These are phyloP conservation scores for Hypoxylon fragiforme DNA, from an alignment of 495 filamentous ascomycete genomes.

Conservation along the genomic window DNA sequence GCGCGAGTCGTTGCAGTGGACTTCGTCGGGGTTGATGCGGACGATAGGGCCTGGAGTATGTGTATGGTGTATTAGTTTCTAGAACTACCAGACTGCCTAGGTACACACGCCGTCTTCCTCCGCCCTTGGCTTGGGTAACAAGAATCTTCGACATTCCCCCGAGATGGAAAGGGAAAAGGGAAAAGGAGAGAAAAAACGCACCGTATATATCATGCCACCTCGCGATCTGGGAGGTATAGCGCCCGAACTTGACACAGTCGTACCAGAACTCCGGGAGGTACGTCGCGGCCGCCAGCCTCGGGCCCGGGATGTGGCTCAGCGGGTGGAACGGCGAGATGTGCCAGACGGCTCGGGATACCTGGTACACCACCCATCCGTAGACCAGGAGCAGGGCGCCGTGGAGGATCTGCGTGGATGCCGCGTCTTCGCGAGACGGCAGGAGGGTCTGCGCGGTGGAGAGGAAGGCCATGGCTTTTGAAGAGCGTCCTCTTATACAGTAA, in stretches of 20 bases:
- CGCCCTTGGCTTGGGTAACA: too few relatives aligned
- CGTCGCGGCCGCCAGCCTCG: conserved; percentile 51
- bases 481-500: too few relatives aligned
- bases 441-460: not conserved
- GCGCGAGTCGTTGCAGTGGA: conserved; percentile 36
- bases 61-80: conserved; percentile 1
- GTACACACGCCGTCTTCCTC: too few relatives aligned
- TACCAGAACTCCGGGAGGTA: conserved; percentile 56
- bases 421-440: conserved; percentile 1
- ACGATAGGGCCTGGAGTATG: conserved; percentile 41
- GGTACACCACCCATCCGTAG: conserved; percentile 31
- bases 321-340: conserved; percentile 42
- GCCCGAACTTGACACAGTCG: conserved; percentile 47
- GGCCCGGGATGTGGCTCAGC: conserved; percentile 48
- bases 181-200: not conserved
- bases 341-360: conserved; percentile 34
- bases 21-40: conserved; percentile 43
- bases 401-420: not conserved
- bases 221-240: conserved; percentile 50
- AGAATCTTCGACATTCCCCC: too few relatives aligned
- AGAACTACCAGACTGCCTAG: too few relatives aligned
- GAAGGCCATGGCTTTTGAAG: conserved; percentile 13
- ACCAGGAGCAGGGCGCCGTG: conserved; percentile 11
- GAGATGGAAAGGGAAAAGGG: too few relatives aligned
- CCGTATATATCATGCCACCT: conserved; percentile 54